A percentile compares a stretch with the other conserved stretches of the same genome.
phyloP scores from a whole-genome alignment of 495 filamentous ascomycete genomes.

The Lasiosphaeriaceae sp. region DNA sequence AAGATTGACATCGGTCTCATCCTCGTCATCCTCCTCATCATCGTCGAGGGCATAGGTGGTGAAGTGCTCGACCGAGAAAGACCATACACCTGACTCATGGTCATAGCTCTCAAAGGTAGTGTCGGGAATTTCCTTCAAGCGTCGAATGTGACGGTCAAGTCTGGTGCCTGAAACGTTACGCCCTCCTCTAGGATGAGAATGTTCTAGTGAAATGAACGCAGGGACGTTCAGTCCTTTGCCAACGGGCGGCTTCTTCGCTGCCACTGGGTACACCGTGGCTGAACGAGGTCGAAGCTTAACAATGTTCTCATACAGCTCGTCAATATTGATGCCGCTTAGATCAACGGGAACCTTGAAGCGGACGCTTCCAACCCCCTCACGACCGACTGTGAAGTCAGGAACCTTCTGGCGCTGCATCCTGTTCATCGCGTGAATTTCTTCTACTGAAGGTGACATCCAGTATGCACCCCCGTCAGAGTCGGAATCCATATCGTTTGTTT shows the following conservation, averaged over 20 bases:
- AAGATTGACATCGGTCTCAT: slow-evolving; percentile 58
- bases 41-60: slow-evolving; percentile 93
- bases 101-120: slow-evolving; percentile 81
- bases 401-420: slow-evolving; percentile 68
- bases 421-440: slow-evolving; percentile 70
- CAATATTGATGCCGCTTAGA: slow-evolving; percentile 65
- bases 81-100: slow-evolving; percentile 74
- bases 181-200: slow-evolving; percentile 78
- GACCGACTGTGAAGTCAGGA: slow-evolving; percentile 72
- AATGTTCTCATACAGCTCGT: slow-evolving; percentile 66
- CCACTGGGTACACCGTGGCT: slow-evolving; percentile 80
- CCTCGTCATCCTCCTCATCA: slow-evolving; percentile 72
- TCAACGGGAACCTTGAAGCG: slow-evolving; percentile 79
- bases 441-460: slow-evolving; percentile 72
- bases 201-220: slow-evolving; percentile 75
- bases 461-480: slow-evolving; percentile 67
- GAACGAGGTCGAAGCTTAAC: slow-evolving; percentile 69
- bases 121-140: slow-evolving; percentile 67
- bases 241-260: slow-evolving; percentile 67
- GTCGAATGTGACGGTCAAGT: slow-evolving; percentile 76
- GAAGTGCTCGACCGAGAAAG: slow-evolving; percentile 88
- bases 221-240: slow-evolving; percentile 91
- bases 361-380: slow-evolving; percentile 72
- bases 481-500: slow-evolving; percentile 43
- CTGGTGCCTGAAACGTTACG: slow-evolving; percentile 29